Conservation (phyloP, 2,329 filamentous ascomycete genomes). For the Neonectria punicea region DNA sequence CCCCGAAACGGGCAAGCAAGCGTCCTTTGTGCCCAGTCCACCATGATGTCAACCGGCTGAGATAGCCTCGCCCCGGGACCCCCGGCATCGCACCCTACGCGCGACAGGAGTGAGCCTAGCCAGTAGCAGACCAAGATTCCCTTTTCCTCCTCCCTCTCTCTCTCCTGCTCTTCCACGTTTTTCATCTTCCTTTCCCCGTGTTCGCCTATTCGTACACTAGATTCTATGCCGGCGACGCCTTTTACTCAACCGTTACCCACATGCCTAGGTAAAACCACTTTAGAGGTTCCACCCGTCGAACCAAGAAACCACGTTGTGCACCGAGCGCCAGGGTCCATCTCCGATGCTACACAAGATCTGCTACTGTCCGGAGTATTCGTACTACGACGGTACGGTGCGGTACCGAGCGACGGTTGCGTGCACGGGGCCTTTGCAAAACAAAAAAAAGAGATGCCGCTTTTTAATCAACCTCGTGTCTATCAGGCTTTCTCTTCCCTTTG, state of each 20-base stretch:
- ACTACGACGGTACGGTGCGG: neutral
- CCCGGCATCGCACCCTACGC: slow-evolving; percentile 35
- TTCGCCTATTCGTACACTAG: neutral
- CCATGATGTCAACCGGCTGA: slow-evolving; percentile 33
- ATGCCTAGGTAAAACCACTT: neutral
- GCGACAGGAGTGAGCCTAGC: neutral
- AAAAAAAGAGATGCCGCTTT: neutral
- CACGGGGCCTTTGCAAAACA: neutral
- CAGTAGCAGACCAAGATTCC: slow-evolving; percentile 8
- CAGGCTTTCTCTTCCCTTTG: neutral
- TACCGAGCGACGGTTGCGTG: neutral
- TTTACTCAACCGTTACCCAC: neutral
- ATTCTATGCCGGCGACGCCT: neutral
- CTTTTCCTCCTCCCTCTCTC: neutral
- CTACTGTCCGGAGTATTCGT: neutral
- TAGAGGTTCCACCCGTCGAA: neutral
- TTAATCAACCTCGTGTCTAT: neutral
- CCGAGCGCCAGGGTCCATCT: slow-evolving; percentile 23
- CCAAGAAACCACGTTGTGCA: slow-evolving; percentile 2
- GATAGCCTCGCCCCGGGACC: slow-evolving; percentile 24
- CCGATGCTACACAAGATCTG: slow-evolving; percentile 34
- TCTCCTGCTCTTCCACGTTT: neutral
- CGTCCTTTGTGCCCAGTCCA: neutral
- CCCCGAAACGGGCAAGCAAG: neutral
- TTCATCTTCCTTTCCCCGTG: neutral